Conservation (phyloP, 164 flowering plant genomes). For the Liquidambar formosana region DNA sequence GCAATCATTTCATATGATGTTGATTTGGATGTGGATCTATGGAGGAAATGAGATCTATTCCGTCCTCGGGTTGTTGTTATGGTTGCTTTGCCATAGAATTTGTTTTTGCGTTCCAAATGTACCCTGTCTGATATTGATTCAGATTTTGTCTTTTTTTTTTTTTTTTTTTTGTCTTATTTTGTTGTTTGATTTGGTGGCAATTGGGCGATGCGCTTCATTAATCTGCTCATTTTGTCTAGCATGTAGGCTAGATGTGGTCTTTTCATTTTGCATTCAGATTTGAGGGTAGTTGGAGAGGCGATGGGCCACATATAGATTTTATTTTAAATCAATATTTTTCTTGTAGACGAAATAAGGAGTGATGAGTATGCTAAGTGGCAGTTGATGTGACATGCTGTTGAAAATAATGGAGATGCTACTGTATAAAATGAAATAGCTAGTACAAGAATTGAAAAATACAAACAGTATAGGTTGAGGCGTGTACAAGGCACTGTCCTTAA, state of each 20-base stretch:
- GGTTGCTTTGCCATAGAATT: no score
- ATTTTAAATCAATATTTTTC: neutral
- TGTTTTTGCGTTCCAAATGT: neutral
- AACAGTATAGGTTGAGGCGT: no score
- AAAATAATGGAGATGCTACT: no score
- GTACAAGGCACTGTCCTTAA: no score
- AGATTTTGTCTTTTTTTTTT: neutral
- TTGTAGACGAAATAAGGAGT: no score
- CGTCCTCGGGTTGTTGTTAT: neutral
- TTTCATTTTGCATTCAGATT: neutral
- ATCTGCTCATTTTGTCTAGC: neutral
- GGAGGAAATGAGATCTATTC: neutral
- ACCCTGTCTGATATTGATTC: neutral
- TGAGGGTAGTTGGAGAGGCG: neutral
- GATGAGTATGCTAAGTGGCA: no score
- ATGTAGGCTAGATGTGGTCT: neutral
- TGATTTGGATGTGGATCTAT: no score
- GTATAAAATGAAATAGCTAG: no score
- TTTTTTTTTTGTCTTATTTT: neutral
- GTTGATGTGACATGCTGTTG: no score
- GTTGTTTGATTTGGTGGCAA: neutral
- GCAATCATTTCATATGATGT: neutral
- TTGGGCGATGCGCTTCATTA: neutral
- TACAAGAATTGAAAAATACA: no score
- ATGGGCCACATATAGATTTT: neutral